phyloP scores from a whole-genome alignment of 371 early-diverging fungal species.

The Mycotypha africana region DNA sequence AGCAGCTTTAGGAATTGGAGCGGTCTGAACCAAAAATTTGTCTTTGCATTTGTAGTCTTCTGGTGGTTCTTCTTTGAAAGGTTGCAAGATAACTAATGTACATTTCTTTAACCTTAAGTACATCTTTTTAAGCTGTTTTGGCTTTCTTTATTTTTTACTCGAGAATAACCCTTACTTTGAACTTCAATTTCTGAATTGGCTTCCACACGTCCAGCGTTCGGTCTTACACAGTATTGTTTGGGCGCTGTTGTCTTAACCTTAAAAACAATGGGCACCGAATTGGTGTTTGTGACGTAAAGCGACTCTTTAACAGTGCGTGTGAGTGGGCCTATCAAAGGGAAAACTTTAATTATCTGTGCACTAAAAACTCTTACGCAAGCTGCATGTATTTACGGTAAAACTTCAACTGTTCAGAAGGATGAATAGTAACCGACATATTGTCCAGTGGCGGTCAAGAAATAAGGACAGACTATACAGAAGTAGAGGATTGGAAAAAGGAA shows the following conservation, averaged over 20 bases:
- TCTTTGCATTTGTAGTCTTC: constrained; percentile 84
- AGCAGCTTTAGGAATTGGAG: constrained; percentile 68
- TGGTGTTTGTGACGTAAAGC: constrained; percentile 66
- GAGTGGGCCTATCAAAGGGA: constrained; percentile 63
- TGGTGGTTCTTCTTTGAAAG: constrained; percentile 80
- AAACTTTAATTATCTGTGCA: background rate
- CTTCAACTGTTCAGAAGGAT: constrained; percentile 48
- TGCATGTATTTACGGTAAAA: constrained; percentile 57
- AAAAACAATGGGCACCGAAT: constrained; percentile 72
- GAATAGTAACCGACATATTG: constrained; percentile 56
- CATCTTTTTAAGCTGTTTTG: too few relatives aligned
- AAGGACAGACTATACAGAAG: background rate
- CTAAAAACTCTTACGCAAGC: background rate
- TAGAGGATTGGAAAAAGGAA: constrained; percentile 1
- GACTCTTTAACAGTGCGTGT: constrained; percentile 57
- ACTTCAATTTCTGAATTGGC: constrained; percentile 71
- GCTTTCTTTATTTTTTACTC: too few relatives aligned
- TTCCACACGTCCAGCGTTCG: constrained; percentile 87
- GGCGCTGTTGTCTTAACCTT: constrained; percentile 98
- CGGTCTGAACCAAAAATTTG: constrained; percentile 91
- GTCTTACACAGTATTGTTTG: constrained; percentile 94
- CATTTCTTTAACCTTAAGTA: background rate
- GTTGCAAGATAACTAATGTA: constrained; percentile 75
- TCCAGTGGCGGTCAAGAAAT: too few relatives aligned
- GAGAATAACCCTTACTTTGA: constrained; percentile 49